Base-by-base conservation (phyloP, 1,284 basidiomycete species). In the Singerocomus inundabilis region DNA sequence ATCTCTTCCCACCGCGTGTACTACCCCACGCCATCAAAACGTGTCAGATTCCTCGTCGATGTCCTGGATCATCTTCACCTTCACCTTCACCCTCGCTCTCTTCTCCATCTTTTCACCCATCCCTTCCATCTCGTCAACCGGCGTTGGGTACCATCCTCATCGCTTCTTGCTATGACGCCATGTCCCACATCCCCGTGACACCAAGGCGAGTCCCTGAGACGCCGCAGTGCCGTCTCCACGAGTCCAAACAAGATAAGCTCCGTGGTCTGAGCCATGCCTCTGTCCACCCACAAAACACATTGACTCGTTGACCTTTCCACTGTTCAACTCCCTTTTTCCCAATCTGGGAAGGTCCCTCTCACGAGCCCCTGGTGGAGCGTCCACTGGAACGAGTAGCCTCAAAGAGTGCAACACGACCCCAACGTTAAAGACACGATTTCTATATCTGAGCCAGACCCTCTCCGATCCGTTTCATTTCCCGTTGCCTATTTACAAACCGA, bases 1-100 rank as follows among this genome's bases (percentile, higher is more conserved):
- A n/a, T n/a, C 26, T 15, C 43, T 34, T 25, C 12, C 12, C 47
- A 12, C 31, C 54, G 32, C 53, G 41, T 56, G 53, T 39, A 10
- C 30, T 46, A 49, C 59, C 59, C 59, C 57, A 59, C 39, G 32
- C 54, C 57, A 60, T 62, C 57, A 62, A 61, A 49, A 60, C 59
- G 59, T 60, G 57, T 28, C 36, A 36, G 42, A 55, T 44, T n/a
- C 5, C 31, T 44, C 52, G 44, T 41, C 31, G 35, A 44, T 16
- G 15, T 1, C 21, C 35, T 18, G 30, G 32, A 49, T 43, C 25
- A 33, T n/a, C n/a, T n/a, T n/a, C n/a, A n/a, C 26, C 10, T 34
- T 38, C 53, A 35, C 37, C n/a, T 9, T 12, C 32, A 1, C 43
- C 4, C 41, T 38, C 4, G 18, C 25, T 40, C 25, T 7, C 28